A percentile compares a stretch with the other conserved stretches of the same genome.
These are phyloP conservation scores for Tripterygium wilfordii DNA, from an alignment of 177 flowering plant genomes.

Conservation along the genomic window DNA sequence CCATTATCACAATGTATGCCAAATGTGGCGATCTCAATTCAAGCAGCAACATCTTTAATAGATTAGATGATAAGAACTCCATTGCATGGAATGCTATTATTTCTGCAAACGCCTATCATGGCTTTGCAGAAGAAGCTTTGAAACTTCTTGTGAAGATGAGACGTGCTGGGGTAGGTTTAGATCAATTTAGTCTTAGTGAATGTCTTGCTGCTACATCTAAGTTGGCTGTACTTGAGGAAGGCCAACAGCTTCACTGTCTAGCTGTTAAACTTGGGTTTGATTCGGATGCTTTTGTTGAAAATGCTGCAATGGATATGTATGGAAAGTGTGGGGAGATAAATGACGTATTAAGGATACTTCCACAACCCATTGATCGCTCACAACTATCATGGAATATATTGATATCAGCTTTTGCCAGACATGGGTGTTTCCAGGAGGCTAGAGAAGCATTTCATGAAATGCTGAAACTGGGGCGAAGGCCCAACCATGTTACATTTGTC, in stretches of 20 bases:
- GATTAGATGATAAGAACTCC: slow-evolving; percentile 25
- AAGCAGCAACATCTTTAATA: slow-evolving; percentile 40
- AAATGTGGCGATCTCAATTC: slow-evolving; percentile 66
- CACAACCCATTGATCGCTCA: slow-evolving; percentile 34
- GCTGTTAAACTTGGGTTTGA: slow-evolving; percentile 59
- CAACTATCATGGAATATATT: slow-evolving; percentile 67
- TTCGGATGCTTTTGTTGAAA: slow-evolving; percentile 42
- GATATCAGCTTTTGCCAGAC: slow-evolving; percentile 70
- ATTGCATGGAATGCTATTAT: slow-evolving; percentile 74
- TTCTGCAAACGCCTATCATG: slow-evolving; percentile 70
- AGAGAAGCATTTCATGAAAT: slow-evolving; percentile 62
- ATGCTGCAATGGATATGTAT: slow-evolving; percentile 80
- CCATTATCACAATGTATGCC: slow-evolving; percentile 84
- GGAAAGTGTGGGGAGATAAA: slow-evolving; percentile 78
- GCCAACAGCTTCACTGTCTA: slow-evolving; percentile 60
- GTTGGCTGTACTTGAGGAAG: slow-evolving; percentile 65
- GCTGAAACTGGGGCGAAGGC: slow-evolving; percentile 44
- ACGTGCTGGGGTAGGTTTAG: slow-evolving; percentile 39
- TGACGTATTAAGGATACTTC: slow-evolving; percentile 45
- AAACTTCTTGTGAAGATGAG: slow-evolving; percentile 51
- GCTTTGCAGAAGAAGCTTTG: slow-evolving; percentile 58
- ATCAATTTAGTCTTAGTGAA: slow-evolving; percentile 68
- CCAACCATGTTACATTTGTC: slow-evolving; percentile 79
- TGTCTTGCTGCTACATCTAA: slow-evolving; percentile 59
- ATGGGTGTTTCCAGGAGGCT: slow-evolving; percentile 56